These are phyloP conservation scores for Oenanthe javanica DNA, from an alignment of 140 eudicot genomes.

Conservation along the genomic window DNA sequence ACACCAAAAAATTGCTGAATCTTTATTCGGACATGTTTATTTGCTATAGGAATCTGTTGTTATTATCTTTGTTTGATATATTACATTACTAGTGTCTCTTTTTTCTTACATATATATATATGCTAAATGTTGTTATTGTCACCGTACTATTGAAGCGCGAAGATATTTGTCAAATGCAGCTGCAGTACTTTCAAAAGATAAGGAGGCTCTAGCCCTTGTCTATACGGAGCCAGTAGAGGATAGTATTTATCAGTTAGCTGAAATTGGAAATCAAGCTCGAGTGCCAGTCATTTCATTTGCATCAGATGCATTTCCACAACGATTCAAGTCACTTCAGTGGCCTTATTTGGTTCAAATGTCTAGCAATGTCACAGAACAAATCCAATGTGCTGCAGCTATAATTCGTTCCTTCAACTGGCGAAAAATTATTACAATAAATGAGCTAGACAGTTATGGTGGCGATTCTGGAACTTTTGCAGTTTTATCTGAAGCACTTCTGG, in stretches of 20 bases:
- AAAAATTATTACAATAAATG: neutral
- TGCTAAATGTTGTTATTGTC: too few species aligned
- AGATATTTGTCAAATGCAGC: neutral
- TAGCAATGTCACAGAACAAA: conserved; percentile 10
- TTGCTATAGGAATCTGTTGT: too few species aligned
- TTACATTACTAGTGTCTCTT: neutral
- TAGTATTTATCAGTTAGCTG: neutral
- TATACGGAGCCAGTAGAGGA: conserved; percentile 5
- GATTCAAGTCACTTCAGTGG: neutral
- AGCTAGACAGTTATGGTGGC: conserved; percentile 6
- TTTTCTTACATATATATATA: too few species aligned
- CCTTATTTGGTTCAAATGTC: conserved; percentile 8
- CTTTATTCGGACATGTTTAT: neutral
- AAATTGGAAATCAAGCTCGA: conserved; percentile 4
- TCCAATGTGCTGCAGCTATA: neutral
- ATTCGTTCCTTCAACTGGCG: conserved; percentile 7
- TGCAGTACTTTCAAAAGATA: neutral
- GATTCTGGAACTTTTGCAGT: conserved; percentile 6
- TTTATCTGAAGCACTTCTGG: neutral
- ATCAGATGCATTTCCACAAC: neutral
- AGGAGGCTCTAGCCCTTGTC: neutral
- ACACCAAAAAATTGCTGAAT: neutral
- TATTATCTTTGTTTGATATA: too few species aligned
- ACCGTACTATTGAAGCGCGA: neutral
- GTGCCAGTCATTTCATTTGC: conserved; percentile 6